Evolutionary conservation across 2,329 filamentous ascomycete genomes (phyloP), one percentile per base, ranked within the genome.

Genomic region (Calonectria ilicicola): DNA sequence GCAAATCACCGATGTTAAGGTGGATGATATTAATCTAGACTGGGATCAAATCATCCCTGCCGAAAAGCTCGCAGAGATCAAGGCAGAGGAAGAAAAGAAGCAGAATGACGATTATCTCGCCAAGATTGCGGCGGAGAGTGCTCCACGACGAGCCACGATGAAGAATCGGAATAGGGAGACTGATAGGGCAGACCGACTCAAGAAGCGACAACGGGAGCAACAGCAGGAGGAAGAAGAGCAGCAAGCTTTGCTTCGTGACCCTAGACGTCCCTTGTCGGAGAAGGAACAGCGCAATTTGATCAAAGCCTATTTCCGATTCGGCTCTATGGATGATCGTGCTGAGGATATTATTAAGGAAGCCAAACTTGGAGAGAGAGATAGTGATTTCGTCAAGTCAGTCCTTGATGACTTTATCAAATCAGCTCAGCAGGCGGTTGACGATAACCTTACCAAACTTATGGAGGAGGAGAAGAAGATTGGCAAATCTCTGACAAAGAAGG

Each of bases 1-100:
- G 86, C 95, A 98, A 81, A 98, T 98, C 80, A 98, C 97, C 1
- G 97, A 99, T 83, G 96, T 98, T 84, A 98, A 98, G 85, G 94
- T 98, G 27, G 94, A 98, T 72, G 90, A 92, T 64, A 86, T 91
- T 62, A 86, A 87, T 76, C 92, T 98, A 29, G 95, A 97, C 77
- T 99, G 97, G 97, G 97, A 99, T 80, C 94, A 98, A 77, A 99
- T 99, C 79, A 98, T 99, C 78, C 97, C 97, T 0, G 95, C 96
- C 72, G 95, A 98, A 9, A 93, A 98, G 80, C 90, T 99, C 21
- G 96, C 96, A 19, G 93, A 92, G 72, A 94, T 98, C 84, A 98
- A 97, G 83, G 93, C 92, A 0, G 95, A 98, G 64, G 96, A 98
- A 80, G 94, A 97, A 77, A 92, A 93, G 82, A 93, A 94, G 80